Conservation (phyloP, 73 alveolate species). For the Blepharisma stoltei region DNA sequence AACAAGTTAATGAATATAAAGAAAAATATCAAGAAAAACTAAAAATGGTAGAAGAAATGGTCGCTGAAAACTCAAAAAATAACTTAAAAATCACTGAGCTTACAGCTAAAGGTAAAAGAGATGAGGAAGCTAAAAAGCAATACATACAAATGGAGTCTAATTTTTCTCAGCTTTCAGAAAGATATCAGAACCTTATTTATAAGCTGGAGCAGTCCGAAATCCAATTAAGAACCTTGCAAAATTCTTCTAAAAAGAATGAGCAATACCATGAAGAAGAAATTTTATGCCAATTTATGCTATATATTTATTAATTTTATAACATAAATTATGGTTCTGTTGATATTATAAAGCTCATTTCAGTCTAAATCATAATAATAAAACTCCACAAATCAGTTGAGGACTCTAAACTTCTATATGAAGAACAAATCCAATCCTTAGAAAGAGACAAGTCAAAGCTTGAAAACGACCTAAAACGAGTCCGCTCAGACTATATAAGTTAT, state of each 20-base stretch:
- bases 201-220: constrained; percentile 20
- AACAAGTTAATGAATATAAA: neutral
- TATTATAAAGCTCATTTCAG: no score
- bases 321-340: no score
- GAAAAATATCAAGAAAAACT: neutral
- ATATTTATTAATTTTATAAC: no score
- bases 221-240: constrained; percentile 26
- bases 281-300: no score
- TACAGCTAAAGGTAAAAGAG: constrained; percentile 13
- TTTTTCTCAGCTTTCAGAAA: neutral
- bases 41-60: constrained; percentile 2
- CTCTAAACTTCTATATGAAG: constrained; percentile 3
- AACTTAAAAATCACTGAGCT: neutral
- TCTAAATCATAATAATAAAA: no score
- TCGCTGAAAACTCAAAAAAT: neutral
- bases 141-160: neutral
- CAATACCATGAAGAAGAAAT: constrained; percentile 10
- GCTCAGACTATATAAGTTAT: neutral
- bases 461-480: neutral
- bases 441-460: neutral
- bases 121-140: neutral
- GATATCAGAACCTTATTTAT: constrained; percentile 3
- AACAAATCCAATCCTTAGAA: constrained; percentile 9
- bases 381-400: neutral
- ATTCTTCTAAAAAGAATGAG: neutral